These are phyloP conservation scores for Rhinocladiella mackenziei DNA, from an alignment of 2,329 filamentous ascomycete genomes.

Conservation along the genomic window DNA sequence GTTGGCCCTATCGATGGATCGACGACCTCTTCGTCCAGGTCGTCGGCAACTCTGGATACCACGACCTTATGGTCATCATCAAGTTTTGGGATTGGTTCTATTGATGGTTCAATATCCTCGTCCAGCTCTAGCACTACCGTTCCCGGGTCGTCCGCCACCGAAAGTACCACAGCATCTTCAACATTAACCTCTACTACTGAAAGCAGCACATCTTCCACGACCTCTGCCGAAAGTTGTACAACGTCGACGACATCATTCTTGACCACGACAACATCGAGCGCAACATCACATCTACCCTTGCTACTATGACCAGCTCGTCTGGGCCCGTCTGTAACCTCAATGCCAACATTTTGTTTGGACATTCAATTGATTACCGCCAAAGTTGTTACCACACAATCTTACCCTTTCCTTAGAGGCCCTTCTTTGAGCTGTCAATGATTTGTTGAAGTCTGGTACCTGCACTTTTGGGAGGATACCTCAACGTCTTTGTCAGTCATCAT, in stretches of 20 bases:
- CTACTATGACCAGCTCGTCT: conserved; percentile 7
- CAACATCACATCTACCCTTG: conserved; percentile 4
- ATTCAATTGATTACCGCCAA: conserved; percentile 11
- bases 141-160: neutral
- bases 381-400: conserved; percentile 6
- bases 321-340: conserved; percentile 13
- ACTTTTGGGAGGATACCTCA: neutral
- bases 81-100: no score
- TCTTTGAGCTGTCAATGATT: conserved; percentile 8
- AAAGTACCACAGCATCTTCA: neutral
- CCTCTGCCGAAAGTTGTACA: neutral
- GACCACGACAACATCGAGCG: conserved; percentile 1
- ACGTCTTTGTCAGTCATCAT: conserved; percentile 2
- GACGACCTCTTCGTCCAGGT: neutral
- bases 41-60: no score
- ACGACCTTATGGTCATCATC: no score
- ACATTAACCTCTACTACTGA: neutral
- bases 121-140: no score
- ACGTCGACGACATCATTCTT: neutral
- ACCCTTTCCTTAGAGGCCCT: conserved; percentile 10
- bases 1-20: conserved; percentile 1
- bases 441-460: conserved; percentile 2
- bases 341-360: conserved; percentile 11
- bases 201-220: neutral
- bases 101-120: no score